Base-by-base conservation (phyloP, 2,329 filamentous ascomycete species). In the Exophiala sideris region DNA sequence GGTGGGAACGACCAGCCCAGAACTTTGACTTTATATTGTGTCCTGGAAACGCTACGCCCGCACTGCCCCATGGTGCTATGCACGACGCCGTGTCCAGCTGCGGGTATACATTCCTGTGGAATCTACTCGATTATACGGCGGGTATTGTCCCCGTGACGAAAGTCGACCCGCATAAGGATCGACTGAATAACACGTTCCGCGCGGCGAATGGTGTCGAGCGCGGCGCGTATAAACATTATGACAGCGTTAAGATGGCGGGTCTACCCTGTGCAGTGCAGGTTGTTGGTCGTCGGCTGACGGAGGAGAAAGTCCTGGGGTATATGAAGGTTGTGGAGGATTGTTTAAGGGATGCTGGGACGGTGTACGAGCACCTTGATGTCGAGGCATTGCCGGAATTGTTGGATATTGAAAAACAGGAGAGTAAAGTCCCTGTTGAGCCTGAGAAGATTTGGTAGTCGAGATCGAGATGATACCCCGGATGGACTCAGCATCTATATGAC, bases 41-140 rank as follows among this genome's bases (percentile, higher is more conserved):
- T 8, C 87, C 88, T n/a, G 90, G 86, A 0, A 96, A 96, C 68
- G 90, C 91, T 0, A 95, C 90, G 0, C 91, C 91, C 1, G 91
- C 91, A 0, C 82, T 95, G 3, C 91, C 91, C 1, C 91, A 95
- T 67, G 83, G 85, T 44, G 91, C 84, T 0, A 96, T 96, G 90
- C 82, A 83, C 62, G 85, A 92, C 64, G 89, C 89, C 2, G 84
- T 94, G 41, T 88, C 87, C 58, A 89, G 86, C 62, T 96, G 91
- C 65, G 91, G 90, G 1, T 96, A 97, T 67, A 96, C 91, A 0
- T 96, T 96, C 68, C 72, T 96, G 52, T 97, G 94, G 75, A 96
- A 96, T 65, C 62, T 96, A 83, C 82, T 96, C 45, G 92, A 96
- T 68, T 96, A 96, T 71, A 83, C 88, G 1, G 81, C 83, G 10